A percentile compares a stretch with the other conserved stretches of the same genome.
These are phyloP conservation scores for Cercis canadensis DNA, from an alignment of 306 rosid species.

Conservation along the genomic window DNA sequence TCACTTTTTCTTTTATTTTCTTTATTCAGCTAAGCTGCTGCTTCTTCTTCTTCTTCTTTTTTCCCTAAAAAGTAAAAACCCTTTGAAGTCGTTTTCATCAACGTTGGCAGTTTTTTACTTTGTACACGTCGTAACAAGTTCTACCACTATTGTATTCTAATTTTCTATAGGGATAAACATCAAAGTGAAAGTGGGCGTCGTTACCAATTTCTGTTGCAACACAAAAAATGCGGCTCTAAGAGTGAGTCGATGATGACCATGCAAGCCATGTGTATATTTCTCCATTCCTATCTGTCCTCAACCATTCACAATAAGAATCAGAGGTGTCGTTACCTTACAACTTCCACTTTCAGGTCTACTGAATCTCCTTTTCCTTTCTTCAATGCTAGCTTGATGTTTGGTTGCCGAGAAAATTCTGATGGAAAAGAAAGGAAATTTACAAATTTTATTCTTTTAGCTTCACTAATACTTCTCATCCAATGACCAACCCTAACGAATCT, in stretches of 20 bases:
- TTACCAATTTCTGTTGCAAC: background rate
- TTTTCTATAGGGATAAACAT: too few relatives aligned
- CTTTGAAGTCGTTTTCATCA: too few relatives aligned
- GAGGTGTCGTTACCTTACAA: too few relatives aligned
- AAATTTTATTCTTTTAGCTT: background rate
- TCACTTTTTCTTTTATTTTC: too few relatives aligned
- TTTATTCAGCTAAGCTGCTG: too few relatives aligned
- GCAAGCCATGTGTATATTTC: slow-evolving; percentile 39
- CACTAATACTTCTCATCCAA: too few relatives aligned
- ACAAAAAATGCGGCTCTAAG: slow-evolving; percentile 19
- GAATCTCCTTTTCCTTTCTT: background rate
- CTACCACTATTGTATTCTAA: too few relatives aligned
- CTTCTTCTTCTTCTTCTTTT: too few relatives aligned
- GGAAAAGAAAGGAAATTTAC: background rate
- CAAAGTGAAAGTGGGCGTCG: background rate
- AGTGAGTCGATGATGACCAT: slow-evolving; percentile 52
- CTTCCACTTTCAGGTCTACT: slow-evolving; percentile 27
- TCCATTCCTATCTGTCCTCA: slow-evolving; percentile 13
- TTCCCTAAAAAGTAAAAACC: too few relatives aligned
- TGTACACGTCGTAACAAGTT: too few relatives aligned
- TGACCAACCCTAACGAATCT: background rate
- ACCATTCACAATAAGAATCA: background rate
- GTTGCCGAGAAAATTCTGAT: slow-evolving; percentile 14
- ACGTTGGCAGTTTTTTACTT: too few relatives aligned
- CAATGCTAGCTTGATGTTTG: background rate